Base-by-base conservation (phyloP, 2,329 filamentous ascomycete genomes). In the Arthrobotrys conoides region DNA sequence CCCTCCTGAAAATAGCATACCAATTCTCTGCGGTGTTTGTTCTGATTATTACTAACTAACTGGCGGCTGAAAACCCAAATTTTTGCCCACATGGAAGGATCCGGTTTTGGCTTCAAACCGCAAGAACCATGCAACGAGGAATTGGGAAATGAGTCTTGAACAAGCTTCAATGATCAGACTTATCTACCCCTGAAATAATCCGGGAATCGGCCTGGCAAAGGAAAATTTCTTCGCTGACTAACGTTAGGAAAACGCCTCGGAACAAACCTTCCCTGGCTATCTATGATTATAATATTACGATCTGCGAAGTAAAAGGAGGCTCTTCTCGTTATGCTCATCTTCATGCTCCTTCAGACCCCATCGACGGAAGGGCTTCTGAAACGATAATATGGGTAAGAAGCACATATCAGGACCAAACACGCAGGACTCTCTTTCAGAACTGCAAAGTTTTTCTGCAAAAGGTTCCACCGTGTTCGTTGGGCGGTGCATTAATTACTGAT, bases 151-250 rank as follows among this genome's bases (percentile, higher is more conserved):
- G 70, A 73, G 63, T 46, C 41, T n/a, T 65, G 61, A 48, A 65
- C 66, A 48, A 68, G 30, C 41, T 30, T 51, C 48, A 33, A 55
- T 10, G 46, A 72, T 33, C 27, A 72, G 48, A 72, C 63, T 8
- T 61, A 55, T 63, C 18, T 53, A 36, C 71, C 71, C 71, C 71
- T 75, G 71, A 75, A 75, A 75, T 75, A 75, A 68, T 75, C 71
- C 71, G 71, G 71, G 63, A 38, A 24, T 55, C 53, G 71, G 71
- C 53, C 36, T 68, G 18, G 33, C 33, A 18, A 49, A 22, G 30
- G 30, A 24, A 48, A 24, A 59, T 20, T 27, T 20, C 5, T 8
- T 30, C 30, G 51, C 61, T 73, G 33, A 57, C 46, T 71, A 65
- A 71, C 69, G 46, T 57, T 66, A 73, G 36, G 70, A 61, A 75